A percentile compares a stretch with the other conserved stretches of the same genome.
phyloP scores from a whole-genome alignment of 2,329 filamentous ascomycete species.

The Sclerotinia nivalis region DNA sequence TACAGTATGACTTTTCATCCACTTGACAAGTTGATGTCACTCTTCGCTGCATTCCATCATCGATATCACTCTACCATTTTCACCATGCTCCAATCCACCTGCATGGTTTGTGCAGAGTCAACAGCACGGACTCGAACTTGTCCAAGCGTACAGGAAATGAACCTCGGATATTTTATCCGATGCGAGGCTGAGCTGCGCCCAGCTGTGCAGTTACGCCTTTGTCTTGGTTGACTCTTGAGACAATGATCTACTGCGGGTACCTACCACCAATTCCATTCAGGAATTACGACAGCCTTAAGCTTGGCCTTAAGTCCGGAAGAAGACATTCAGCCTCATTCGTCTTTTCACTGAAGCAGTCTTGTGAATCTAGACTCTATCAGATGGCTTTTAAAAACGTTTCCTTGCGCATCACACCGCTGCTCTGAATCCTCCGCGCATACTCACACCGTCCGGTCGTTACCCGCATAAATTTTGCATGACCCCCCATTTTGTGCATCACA shows the following conservation, averaged over 20 bases:
- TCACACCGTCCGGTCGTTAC: not conserved
- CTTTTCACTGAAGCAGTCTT: not conserved
- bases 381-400: not conserved
- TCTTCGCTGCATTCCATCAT: not conserved
- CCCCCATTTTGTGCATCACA: not conserved
- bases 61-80: not conserved
- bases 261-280: not conserved
- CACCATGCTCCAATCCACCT: conserved; percentile 4
- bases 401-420: not conserved
- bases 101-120: conserved; percentile 17
- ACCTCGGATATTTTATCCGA: not conserved
- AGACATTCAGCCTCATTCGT: not conserved
- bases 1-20: not conserved
- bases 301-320: not conserved
- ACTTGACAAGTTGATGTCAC: not conserved
- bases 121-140: conserved; percentile 8
- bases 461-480: not conserved
- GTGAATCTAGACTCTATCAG: not conserved
- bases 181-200: not conserved
- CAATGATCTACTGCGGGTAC: not conserved
- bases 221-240: not conserved
- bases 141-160: conserved; percentile 20
- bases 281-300: not conserved
- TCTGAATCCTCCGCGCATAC: not conserved
- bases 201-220: not conserved